Base-by-base conservation (phyloP, 2,329 filamentous ascomycete species). In the Fusarium miscanthi region DNA sequence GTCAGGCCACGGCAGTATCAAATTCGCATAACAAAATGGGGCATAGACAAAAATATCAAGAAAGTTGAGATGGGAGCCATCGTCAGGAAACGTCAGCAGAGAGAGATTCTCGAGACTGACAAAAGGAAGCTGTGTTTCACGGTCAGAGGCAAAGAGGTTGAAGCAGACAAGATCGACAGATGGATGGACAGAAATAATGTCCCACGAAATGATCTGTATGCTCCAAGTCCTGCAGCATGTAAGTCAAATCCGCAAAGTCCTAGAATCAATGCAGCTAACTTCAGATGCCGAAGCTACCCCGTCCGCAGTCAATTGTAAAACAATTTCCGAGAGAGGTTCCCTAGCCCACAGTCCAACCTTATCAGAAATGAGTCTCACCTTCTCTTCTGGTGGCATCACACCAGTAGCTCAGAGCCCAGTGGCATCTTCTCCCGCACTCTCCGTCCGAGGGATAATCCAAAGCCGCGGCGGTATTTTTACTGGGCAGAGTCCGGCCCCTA, bases 31-130 rank as follows among this genome's bases (percentile, higher is more conserved):
- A 31, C 8, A 6, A 23, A 49, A 19, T 66, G 63, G 63, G 43
- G 33, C 0, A 51, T 51, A n/a, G 63, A 66, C 21, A 66, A 66
- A 8, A 66, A 66, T 3, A 2, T 66, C 43, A 66, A 66, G 3
- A 5, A 30, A 5, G 2, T 0, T 0, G 63, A 66, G n/a, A 66
- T 66, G 63, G 4, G 11, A 4, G 43, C 61, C 2, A 51, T 66
- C 1, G 61, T 9, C 21, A 8, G 63, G 3, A 66, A 66, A 3
- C 31, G 31, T 1, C 51, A 66, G 4, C 33, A 59, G 1, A 38
- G 63, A 0, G 58, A n/a, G 14, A n/a, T 66, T 0, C 9, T 35
- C 0, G 51, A 66, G 0, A 2, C 17, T 6, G 27, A 30, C 7
- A 66, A 66, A 23, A 16, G 16, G 12, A 30, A 59, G 2, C 61